Conservation (phyloP, 352 stramenopile species). For the Pythium vanterpoolii region DNA sequence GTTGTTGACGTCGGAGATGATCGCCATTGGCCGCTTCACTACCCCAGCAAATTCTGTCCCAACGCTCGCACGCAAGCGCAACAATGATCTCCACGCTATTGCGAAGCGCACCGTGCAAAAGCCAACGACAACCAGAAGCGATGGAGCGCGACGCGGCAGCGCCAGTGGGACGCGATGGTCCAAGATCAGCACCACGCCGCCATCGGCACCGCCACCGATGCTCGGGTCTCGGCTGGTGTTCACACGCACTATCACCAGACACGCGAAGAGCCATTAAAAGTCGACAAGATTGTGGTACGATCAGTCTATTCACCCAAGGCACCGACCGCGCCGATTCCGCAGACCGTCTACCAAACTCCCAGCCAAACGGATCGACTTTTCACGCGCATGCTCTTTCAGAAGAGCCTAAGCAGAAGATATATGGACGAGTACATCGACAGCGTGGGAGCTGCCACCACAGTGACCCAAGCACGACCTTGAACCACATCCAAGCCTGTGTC, state of each 20-base stretch:
- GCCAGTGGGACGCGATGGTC: not conserved
- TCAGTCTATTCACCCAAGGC: not conserved
- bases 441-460: too few species aligned
- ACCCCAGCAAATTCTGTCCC: constrained; percentile 5
- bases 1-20: not conserved
- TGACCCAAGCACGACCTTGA: too few species aligned
- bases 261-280: too few species aligned
- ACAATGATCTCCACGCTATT: not conserved
- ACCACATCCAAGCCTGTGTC: too few species aligned
- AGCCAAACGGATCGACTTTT: not conserved
- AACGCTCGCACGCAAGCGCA: not conserved
- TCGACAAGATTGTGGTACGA: too few species aligned
- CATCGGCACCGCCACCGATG: too few species aligned
- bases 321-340: not conserved
- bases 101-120: not conserved
- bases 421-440: not conserved
- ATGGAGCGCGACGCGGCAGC: not conserved
- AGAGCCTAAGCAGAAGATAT: not conserved
- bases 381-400: not conserved
- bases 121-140: constrained; percentile 2
- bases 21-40: not conserved
- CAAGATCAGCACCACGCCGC: not conserved
- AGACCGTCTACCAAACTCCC: not conserved
- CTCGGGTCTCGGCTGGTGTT: too few species aligned
- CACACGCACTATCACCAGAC: too few species aligned